Percentiles rank a stretch among this genome's conserved stretches.
Evolutionary conservation across 2,329 filamentous ascomycete species (phyloP).

Genomic region (Fonsecaea monophora): DNA sequence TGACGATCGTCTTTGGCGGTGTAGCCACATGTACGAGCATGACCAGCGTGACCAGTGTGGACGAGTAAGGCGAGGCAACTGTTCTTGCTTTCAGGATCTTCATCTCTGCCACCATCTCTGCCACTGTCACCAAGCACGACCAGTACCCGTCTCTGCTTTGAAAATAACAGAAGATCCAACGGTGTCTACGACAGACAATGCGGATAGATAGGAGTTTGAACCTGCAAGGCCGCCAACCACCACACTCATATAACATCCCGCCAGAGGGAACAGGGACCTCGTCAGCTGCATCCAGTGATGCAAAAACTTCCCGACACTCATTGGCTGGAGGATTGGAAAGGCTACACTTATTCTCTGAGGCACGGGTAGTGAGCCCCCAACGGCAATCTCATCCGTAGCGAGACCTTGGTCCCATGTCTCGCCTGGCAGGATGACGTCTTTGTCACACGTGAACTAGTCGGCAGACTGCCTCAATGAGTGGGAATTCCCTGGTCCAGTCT

Average conservation of each 20-base stretch:
- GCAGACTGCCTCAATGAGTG: not conserved
- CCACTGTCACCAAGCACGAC: not conserved
- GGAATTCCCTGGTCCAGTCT: not conserved
- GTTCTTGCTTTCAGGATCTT: not conserved
- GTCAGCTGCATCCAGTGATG: not conserved
- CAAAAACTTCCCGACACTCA: not conserved
- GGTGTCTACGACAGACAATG: not conserved
- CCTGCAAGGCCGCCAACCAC: not conserved
- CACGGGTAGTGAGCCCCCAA: not conserved
- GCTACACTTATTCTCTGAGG: not conserved
- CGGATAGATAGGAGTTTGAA: not conserved
- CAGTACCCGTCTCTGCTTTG: not conserved
- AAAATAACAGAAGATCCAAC: not conserved
- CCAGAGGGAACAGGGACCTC: not conserved
- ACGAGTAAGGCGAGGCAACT: not conserved
- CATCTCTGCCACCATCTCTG: not conserved
- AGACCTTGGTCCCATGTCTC: not conserved
- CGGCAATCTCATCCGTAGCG: not conserved
- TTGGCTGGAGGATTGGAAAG: not conserved
- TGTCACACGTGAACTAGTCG: constrained; percentile 7
- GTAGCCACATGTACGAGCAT: not conserved
- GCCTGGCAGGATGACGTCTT: constrained; percentile 3
- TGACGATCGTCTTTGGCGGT: not conserved
- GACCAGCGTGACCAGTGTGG: too few species aligned
- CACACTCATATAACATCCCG: not conserved